A percentile compares a stretch with the other conserved stretches of the same genome.
phyloP scores from a whole-genome alignment of 2,329 filamentous ascomycete genomes.

The Monilinia fructicola region DNA sequence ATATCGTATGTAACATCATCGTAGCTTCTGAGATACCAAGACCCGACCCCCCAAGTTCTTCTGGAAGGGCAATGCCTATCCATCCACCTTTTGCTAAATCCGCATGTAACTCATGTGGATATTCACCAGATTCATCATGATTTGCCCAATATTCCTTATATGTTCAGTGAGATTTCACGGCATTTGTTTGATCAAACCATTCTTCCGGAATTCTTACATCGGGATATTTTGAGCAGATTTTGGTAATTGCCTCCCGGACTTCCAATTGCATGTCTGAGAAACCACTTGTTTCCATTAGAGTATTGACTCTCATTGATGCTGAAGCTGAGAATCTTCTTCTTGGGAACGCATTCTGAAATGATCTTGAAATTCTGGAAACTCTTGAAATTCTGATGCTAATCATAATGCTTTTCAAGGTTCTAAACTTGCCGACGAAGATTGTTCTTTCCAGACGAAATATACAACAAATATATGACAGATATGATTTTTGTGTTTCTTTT shows the following conservation, averaged over 20 bases:
- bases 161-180: neutral
- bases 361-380: neutral
- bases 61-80: slow-evolving; percentile 78
- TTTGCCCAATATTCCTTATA: slow-evolving; percentile 68
- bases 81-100: slow-evolving; percentile 74
- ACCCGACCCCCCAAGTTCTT: slow-evolving; percentile 70
- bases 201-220: slow-evolving; percentile 46
- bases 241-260: slow-evolving; percentile 67
- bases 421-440: neutral
- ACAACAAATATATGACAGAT: neutral
- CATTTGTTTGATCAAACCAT: neutral
- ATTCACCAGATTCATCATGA: slow-evolving; percentile 66
- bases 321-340: slow-evolving; percentile 32
- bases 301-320: slow-evolving; percentile 31
- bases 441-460: neutral
- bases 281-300: slow-evolving; percentile 68
- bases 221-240: slow-evolving; percentile 69
- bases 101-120: slow-evolving; percentile 74
- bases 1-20: slow-evolving; percentile 84
- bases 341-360: neutral
- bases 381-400: slow-evolving; percentile 10
- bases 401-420: slow-evolving; percentile 5
- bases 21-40: slow-evolving; percentile 79
- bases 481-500: neutral
- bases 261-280: slow-evolving; percentile 72